A percentile compares a stretch with the other conserved stretches of the same genome.
phyloP scores from a whole-genome alignment of 2,329 filamentous ascomycete genomes.

The Botryotinia globosa region DNA sequence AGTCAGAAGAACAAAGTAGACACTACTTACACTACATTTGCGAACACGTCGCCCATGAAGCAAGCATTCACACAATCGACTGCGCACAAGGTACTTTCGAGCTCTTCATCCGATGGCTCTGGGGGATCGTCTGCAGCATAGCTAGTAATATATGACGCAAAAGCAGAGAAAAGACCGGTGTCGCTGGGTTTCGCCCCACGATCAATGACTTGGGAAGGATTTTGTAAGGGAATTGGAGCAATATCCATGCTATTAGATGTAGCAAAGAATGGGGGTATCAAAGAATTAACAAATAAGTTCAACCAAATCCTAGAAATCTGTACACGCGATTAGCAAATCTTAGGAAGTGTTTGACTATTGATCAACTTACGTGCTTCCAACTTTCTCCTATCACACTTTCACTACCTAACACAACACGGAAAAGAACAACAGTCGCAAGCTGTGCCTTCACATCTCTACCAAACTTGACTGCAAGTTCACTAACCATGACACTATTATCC shows the following conservation, averaged over 20 bases:
- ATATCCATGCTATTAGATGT: constrained; percentile 66
- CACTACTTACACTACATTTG: constrained; percentile 69
- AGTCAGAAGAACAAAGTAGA: not conserved
- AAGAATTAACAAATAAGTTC: constrained; percentile 92
- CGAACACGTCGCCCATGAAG: constrained; percentile 76
- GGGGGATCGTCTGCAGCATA: constrained; percentile 97
- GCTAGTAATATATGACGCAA: constrained; percentile 96
- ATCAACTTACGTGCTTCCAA: constrained; percentile 69
- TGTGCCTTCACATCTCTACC: constrained; percentile 92
- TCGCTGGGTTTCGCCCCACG: constrained; percentile 75
- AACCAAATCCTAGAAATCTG: constrained; percentile 88
- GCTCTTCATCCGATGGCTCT: constrained; percentile 93
- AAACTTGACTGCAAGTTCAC: constrained; percentile 93
- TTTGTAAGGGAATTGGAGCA: constrained; percentile 81
- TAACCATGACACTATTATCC: constrained; percentile 95
- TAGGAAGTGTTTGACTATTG: constrained; percentile 39
- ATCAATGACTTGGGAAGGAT: constrained; percentile 89
- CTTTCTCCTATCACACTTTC: constrained; percentile 73
- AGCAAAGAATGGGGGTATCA: constrained; percentile 69
- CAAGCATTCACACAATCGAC: constrained; percentile 93
- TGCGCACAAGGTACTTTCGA: constrained; percentile 91
- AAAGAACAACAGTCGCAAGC: constrained; percentile 89
- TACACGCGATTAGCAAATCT: constrained; percentile 23
- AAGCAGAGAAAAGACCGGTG: constrained; percentile 84
- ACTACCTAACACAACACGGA: constrained; percentile 83